phyloP scores from a whole-genome alignment of 331 rosid species.

The Cydonia oblonga region DNA sequence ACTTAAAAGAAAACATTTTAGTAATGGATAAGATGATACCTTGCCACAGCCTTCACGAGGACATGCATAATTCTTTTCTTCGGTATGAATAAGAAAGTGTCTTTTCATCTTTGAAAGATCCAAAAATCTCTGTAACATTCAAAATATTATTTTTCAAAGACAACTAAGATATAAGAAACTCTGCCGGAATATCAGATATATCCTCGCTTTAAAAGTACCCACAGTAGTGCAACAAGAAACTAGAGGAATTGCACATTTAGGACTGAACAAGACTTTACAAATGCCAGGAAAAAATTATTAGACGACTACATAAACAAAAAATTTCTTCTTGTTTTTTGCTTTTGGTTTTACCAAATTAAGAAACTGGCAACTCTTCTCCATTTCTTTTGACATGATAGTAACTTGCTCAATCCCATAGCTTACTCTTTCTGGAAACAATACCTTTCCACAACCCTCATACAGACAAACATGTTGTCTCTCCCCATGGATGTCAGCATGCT shows the following conservation, averaged over 20 bases:
- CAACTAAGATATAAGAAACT: neutral
- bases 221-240: neutral
- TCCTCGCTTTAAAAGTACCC: neutral
- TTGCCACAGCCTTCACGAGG: constrained; percentile 97
- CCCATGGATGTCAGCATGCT: constrained; percentile 93
- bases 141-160: constrained; percentile 4
- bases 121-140: constrained; percentile 73
- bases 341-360: neutral
- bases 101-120: constrained; percentile 92
- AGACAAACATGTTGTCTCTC: constrained; percentile 81
- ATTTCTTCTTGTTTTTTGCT: neutral
- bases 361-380: neutral
- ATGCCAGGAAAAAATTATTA: neutral
- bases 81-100: constrained; percentile 84
- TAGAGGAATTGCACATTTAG: neutral
- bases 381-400: neutral
- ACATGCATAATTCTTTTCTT: constrained; percentile 79
- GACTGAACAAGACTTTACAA: neutral
- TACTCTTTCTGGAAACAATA: constrained; percentile 11
- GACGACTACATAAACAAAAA: neutral
- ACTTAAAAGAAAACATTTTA: neutral
- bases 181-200: neutral
- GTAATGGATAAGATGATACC: constrained; percentile 45
- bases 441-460: constrained; percentile 94
- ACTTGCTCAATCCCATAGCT: neutral